These are phyloP conservation scores for Neurospora sp. DNA, from an alignment of 2,329 filamentous ascomycete genomes.

Conservation along the genomic window DNA sequence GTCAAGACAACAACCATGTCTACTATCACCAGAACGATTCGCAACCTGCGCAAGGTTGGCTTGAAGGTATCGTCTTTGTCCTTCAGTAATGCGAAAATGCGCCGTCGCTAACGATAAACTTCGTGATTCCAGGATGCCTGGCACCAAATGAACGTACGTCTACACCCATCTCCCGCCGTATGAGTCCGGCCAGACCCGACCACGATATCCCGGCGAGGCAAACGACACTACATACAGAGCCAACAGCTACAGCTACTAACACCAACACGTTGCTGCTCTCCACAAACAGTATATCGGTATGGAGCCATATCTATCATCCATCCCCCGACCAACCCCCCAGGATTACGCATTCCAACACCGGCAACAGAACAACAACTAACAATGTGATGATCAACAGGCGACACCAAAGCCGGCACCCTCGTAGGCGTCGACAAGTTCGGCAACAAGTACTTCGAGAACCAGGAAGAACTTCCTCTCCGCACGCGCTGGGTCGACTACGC, in stretches of 20 bases:
- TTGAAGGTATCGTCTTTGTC: conserved; percentile 54
- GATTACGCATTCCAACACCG: too few species aligned
- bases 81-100: conserved; percentile 3
- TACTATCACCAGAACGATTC: conserved; percentile 75
- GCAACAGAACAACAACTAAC: too few species aligned
- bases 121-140: conserved; percentile 61
- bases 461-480: conserved; percentile 87
- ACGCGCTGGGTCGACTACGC: conserved; percentile 98
- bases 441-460: conserved; percentile 97
- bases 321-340: too few species aligned
- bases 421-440: conserved; percentile 82
- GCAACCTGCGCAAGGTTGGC: conserved; percentile 80
- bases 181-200: not conserved
- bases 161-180: conserved; percentile 3
- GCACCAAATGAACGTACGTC: conserved; percentile 84
- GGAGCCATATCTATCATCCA: not conserved
- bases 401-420: conserved; percentile 87
- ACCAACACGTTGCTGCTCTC: conserved; percentile 10
- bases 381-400: conserved; percentile 46
- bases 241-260: conserved; percentile 9
- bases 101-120: conserved; percentile 3
- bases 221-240: not conserved
- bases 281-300: conserved; percentile 46
- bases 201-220: conserved; percentile 10
- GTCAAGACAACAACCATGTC: conserved; percentile 57